Evolutionary conservation across 768 basidiomycete species (phyloP).

Genomic region (Mycena pura): DNA sequence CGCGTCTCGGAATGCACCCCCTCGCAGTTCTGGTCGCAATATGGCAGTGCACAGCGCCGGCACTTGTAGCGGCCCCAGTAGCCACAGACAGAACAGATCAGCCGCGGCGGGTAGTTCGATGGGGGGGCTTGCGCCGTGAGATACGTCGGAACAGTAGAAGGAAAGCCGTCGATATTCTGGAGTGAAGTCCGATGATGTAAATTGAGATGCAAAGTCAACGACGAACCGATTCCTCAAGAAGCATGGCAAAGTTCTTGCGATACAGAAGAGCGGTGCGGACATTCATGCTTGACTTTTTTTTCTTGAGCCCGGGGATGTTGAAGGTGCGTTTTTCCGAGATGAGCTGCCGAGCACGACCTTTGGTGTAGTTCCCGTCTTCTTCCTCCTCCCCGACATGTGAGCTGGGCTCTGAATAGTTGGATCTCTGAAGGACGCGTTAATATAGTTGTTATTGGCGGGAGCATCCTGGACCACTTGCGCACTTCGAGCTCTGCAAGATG

Average conservation of each 20-base stretch:
- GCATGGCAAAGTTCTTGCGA: slow-evolving; percentile 75
- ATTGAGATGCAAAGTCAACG: neutral
- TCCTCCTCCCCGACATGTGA: slow-evolving; percentile 19
- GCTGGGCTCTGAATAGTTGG: slow-evolving; percentile 66
- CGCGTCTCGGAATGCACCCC: slow-evolving; percentile 79
- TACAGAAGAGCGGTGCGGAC: slow-evolving; percentile 83
- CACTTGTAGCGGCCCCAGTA: slow-evolving; percentile 86
- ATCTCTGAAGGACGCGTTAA: slow-evolving; percentile 53
- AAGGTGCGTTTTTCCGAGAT: slow-evolving; percentile 23
- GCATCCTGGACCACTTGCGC: slow-evolving; percentile 12
- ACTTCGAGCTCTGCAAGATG: slow-evolving; percentile 91
- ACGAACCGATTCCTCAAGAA: slow-evolving; percentile 84
- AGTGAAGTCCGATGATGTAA: neutral
- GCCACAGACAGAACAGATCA: slow-evolving; percentile 86
- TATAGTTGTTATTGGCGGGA: slow-evolving; percentile 10
- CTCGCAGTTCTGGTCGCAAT: slow-evolving; percentile 78
- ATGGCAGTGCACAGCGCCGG: slow-evolving; percentile 76
- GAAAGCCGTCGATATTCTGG: slow-evolving; percentile 65
- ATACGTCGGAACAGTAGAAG: slow-evolving; percentile 67
- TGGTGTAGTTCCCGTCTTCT: slow-evolving; percentile 24
- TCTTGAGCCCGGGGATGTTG: slow-evolving; percentile 26
- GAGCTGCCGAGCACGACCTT: slow-evolving; percentile 26
- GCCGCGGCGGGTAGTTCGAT: slow-evolving; percentile 67
- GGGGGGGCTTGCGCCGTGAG: slow-evolving; percentile 70
- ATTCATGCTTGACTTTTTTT: slow-evolving; percentile 81